Base-by-base conservation (phyloP, 805 yeast genomes). In the Barnettozyma siamensis region DNA sequence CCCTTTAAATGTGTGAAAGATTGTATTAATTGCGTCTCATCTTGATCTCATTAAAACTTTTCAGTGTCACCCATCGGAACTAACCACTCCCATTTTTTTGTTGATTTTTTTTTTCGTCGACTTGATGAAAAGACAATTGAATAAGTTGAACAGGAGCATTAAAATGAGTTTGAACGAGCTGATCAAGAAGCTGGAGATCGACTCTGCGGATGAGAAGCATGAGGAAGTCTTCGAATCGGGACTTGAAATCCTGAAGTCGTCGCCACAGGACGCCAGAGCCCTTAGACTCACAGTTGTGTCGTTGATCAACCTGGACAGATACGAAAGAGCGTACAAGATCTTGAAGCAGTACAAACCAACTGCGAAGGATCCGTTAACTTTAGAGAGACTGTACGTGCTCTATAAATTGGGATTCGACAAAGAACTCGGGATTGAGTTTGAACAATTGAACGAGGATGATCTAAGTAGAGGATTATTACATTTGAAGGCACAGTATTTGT, bases 241-340 rank as follows among this genome's bases (percentile, higher is more conserved):
- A 13, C 41, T 30, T 18, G 60, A 57, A 35, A 47, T 55, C 21
- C 41, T 57, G 33, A 56, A 55, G 44, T 41, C 41, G 29, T 48
- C 55, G 2, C 59, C 61, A 3, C 55, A 57, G 16, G 58, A 57
- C 27, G 23, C 42, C 10, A 47, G 57, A 11, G 69, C 70, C 1
- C 51, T 74, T 31, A 70, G 63, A 45, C 62, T 67, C 37, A 76
- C 78, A 49, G 57, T 82, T 27, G 78, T 80, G 5, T 72, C 88
- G 2, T 61, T 79, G 53, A 81, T 83, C 59, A 77, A 80, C 52
- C 64, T 76, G 54, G 89, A 83, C 55, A 73, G 73, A 46, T 83
- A 83, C 55, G 60, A 64, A 38, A 61, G 65, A 42, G 88, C 84
- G 0, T 51, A 62, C 13, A 64, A 68, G 34, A 51, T 77, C 31